Evolutionary conservation across 2,329 filamentous ascomycete genomes (phyloP).

Genomic region (Aspergillus sojae): DNA sequence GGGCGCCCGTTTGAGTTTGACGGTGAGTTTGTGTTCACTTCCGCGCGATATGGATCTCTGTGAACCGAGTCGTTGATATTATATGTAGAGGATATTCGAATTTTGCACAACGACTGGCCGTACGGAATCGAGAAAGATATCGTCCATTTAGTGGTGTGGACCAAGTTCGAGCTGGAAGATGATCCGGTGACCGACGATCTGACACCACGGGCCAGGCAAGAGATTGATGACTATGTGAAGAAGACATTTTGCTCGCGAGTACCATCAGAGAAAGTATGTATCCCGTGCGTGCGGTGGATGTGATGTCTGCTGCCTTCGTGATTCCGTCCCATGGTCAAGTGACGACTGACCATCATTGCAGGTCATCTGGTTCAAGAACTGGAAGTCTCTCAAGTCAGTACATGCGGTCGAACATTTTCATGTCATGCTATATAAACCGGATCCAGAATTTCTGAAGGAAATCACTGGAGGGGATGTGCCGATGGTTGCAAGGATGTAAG

Average conservation of each 20-base stretch:
- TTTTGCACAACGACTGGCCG: slow-evolving; percentile 90
- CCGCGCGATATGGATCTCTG: not conserved
- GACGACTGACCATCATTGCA: slow-evolving; percentile 31
- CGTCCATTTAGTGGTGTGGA: slow-evolving; percentile 88
- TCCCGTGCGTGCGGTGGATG: slow-evolving; percentile 1
- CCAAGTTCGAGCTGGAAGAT: slow-evolving; percentile 78
- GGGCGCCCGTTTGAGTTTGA: slow-evolving; percentile 37
- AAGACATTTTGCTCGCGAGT: slow-evolving; percentile 62
- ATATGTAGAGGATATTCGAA: slow-evolving; percentile 63
- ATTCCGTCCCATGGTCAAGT: not conserved
- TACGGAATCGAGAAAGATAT: slow-evolving; percentile 81
- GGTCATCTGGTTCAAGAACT: slow-evolving; percentile 92
- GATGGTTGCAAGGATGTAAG: slow-evolving; percentile 52
- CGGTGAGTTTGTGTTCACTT: slow-evolving; percentile 28
- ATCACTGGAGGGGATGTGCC: slow-evolving; percentile 77
- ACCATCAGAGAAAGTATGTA: slow-evolving; percentile 46
- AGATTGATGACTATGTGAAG: slow-evolving; percentile 72
- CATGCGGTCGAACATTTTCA: slow-evolving; percentile 92
- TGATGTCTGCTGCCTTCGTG: not conserved
- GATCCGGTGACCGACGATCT: slow-evolving; percentile 68
- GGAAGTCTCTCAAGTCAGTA: slow-evolving; percentile 80
- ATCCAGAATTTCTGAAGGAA: slow-evolving; percentile 66
- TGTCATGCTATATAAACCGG: slow-evolving; percentile 82
- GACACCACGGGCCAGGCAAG: slow-evolving; percentile 61
- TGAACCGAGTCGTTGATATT: not conserved